phyloP scores from a whole-genome alignment of 225 moss, liverwort and hornwort species.

The Anthoceros angustus region DNA sequence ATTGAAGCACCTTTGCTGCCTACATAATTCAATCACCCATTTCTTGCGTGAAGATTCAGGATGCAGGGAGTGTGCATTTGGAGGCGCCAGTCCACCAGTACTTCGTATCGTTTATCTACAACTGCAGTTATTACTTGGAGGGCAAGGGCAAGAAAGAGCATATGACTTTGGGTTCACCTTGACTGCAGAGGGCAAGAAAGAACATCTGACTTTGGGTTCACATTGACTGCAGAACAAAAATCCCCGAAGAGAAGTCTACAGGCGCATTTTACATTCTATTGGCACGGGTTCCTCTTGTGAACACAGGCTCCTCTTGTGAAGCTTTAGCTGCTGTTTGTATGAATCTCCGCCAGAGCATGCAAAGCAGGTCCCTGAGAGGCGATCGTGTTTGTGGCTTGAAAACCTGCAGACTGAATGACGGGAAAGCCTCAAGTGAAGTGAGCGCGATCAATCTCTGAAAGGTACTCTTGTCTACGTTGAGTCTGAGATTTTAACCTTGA shows the following conservation, averaged over 20 bases:
- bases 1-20: no score
- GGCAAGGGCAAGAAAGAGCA: conserved; percentile 24
- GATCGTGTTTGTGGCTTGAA: conserved; percentile 15
- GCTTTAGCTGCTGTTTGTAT: conserved; percentile 41
- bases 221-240: no score
- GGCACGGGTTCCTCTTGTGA: no score
- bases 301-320: conserved; percentile 46
- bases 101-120: conserved; percentile 52
- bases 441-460: conserved; percentile 7
- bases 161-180: conserved; percentile 40
- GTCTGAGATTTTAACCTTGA: conserved; percentile 62
- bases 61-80: conserved; percentile 46
- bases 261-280: no score
- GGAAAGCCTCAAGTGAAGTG: neutral
- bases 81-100: conserved; percentile 76
- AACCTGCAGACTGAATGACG: neutral
- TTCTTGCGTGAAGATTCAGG: conserved; percentile 52
- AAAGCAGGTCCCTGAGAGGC: conserved; percentile 55
- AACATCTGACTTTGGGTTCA: no score
- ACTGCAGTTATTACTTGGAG: conserved; percentile 39
- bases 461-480: conserved; percentile 8
- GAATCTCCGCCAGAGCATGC: conserved; percentile 51
- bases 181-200: no score
- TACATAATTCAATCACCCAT: no score
- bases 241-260: no score